Conservation (phyloP, 2,329 filamentous ascomycete genomes). For the Colletotrichum musae region DNA sequence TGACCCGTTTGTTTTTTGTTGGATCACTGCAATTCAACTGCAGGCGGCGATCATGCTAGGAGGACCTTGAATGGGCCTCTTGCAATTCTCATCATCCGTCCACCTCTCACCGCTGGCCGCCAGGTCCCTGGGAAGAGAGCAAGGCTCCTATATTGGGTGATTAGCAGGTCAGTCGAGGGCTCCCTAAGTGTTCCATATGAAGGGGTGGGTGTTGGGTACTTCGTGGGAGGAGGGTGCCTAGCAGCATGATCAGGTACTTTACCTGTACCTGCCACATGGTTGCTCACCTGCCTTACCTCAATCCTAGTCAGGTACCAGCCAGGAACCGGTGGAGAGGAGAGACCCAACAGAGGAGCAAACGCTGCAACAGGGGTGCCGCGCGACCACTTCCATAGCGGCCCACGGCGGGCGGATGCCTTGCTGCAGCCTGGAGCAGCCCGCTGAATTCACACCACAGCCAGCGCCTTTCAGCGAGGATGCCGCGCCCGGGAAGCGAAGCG, state of each 20-base stretch:
- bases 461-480: constrained; percentile 19
- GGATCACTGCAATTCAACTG: constrained; percentile 20
- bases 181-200: too few relatives aligned
- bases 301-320: neutral
- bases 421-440: neutral
- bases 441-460: constrained; percentile 16
- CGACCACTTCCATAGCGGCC: constrained; percentile 2
- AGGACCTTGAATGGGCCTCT: constrained; percentile 13
- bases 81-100: constrained; percentile 16
- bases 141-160: too few relatives aligned
- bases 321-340: constrained; percentile 27
- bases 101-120: neutral
- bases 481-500: neutral
- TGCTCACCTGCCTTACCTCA: neutral
- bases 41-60: constrained; percentile 28
- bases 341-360: neutral
- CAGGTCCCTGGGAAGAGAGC: neutral
- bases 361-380: constrained; percentile 1
- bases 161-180: too few relatives aligned
- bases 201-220: too few relatives aligned
- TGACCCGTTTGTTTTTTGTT: constrained; percentile 40
- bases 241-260: too few relatives aligned
- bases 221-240: too few relatives aligned
- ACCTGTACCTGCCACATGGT: too few relatives aligned
- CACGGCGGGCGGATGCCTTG: neutral